Evolutionary conservation across 352 stramenopile species (phyloP).

Genomic region (Pythium biforme): DNA sequence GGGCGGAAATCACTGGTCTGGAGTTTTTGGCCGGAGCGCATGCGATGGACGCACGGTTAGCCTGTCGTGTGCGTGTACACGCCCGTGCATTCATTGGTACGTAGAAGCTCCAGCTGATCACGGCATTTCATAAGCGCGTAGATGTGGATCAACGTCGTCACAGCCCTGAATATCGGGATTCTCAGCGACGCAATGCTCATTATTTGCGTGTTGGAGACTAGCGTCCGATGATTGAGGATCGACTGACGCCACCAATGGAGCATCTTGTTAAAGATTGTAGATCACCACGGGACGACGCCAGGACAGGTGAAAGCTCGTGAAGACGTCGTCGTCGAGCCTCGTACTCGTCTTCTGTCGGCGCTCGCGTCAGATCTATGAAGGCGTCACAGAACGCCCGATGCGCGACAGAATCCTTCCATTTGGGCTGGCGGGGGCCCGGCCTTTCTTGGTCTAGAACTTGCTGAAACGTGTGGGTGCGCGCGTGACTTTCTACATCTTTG

Average conservation of each 20-base stretch:
- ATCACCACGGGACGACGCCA: neutral
- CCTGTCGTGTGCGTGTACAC: conserved; percentile 4
- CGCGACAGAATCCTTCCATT: neutral
- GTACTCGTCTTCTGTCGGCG: conserved; percentile 4
- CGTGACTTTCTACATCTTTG: conserved; percentile 27
- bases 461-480: neutral
- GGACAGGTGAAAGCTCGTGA: neutral
- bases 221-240: neutral
- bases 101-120: neutral
- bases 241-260: conserved; percentile 19
- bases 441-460: neutral
- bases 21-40: neutral
- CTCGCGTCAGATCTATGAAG: neutral
- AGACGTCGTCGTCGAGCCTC: conserved; percentile 6
- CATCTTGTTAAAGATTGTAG: conserved; percentile 13
- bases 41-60: neutral
- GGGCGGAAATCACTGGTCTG: neutral
- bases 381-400: neutral
- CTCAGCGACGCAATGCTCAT: neutral
- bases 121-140: neutral
- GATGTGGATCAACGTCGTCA: conserved; percentile 1
- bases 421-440: neutral
- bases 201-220: neutral
- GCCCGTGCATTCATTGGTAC: neutral
- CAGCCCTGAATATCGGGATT: neutral